Conservation (phyloP, 1,139 yeast species). For the Martiniozyma asiatica region DNA sequence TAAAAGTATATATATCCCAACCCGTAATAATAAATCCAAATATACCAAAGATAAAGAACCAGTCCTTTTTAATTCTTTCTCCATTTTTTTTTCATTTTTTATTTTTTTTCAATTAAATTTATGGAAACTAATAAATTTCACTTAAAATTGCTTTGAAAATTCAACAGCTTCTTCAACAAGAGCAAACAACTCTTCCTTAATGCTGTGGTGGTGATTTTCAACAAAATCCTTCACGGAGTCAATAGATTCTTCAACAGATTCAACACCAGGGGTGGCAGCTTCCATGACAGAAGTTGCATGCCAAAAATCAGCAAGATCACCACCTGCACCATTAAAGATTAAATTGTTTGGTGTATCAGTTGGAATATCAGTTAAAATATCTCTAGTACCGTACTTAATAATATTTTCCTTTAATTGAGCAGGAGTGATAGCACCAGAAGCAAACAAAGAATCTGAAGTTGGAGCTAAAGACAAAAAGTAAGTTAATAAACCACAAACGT, state of each 20-base stretch:
- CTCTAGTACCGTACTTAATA: conserved; percentile 67
- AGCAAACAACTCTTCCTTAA: conserved; percentile 15
- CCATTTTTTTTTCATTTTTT: background rate
- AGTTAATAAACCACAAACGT: conserved; percentile 80
- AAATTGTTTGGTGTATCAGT: conserved; percentile 75
- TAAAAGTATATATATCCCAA: background rate
- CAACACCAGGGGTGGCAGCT: conserved; percentile 7
- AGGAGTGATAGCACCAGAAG: conserved; percentile 56
- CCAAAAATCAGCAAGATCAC: conserved; percentile 69
- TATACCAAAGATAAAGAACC: too few relatives aligned
- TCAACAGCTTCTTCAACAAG: conserved; percentile 15
- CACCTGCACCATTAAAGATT: conserved; percentile 90
- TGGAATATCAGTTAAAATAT: conserved; percentile 59
- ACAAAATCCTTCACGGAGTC: conserved; percentile 12
- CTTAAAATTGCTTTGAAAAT: conserved; percentile 5
- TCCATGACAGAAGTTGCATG: conserved; percentile 15
- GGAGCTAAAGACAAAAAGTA: conserved; percentile 92
- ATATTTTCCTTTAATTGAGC: conserved; percentile 81
- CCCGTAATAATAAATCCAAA: background rate
- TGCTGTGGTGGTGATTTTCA: conserved; percentile 9
- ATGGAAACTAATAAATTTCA: background rate
- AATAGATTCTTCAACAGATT: conserved; percentile 12
- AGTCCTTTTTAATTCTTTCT: background rate
- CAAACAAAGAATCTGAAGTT: conserved; percentile 59
- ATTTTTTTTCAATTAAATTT: background rate